These are phyloP conservation scores for Talaromyces sp. DNA, from an alignment of 2,329 filamentous ascomycete species.

Conservation along the genomic window DNA sequence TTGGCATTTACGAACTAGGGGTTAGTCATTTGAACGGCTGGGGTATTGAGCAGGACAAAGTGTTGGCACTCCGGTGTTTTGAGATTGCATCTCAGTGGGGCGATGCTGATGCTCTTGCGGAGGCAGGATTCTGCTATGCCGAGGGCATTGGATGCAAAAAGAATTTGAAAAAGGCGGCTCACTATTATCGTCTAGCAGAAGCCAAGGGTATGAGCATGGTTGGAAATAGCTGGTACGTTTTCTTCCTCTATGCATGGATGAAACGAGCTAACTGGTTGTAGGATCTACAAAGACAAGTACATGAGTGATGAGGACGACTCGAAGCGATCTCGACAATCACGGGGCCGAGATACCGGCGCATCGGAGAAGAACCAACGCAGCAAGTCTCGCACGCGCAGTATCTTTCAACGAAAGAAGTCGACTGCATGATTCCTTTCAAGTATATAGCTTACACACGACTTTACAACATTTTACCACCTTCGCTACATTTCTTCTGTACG, in stretches of 20 bases:
- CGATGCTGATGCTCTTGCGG: conserved; percentile 87
- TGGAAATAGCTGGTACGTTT: conserved; percentile 92
- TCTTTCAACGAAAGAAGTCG: conserved; percentile 64
- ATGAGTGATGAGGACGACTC: conserved; percentile 60
- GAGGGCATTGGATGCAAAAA: conserved; percentile 94
- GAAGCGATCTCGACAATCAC: conserved; percentile 30
- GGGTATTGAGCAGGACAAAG: conserved; percentile 92
- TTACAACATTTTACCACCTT: not conserved
- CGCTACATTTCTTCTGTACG: conserved; percentile 11
- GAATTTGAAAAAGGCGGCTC: conserved; percentile 89
- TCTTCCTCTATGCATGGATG: not conserved
- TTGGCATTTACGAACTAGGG: conserved; percentile 94
- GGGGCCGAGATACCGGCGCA: conserved; percentile 40
- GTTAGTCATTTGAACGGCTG: conserved; percentile 98
- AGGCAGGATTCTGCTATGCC: conserved; percentile 94
- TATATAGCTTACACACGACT: not conserved
- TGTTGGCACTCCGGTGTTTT: conserved; percentile 84
- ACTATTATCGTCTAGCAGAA: conserved; percentile 86
- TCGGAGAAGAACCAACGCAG: conserved; percentile 67
- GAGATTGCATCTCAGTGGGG: conserved; percentile 96
- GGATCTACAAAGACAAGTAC: conserved; percentile 98
- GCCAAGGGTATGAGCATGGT: conserved; percentile 95
- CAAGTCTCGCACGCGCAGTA: conserved; percentile 72
- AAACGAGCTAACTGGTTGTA: conserved; percentile 38
- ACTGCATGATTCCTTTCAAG: conserved; percentile 10